A percentile compares a stretch with the other conserved stretches of the same genome.
Evolutionary conservation across 139 green algal genomes (phyloP).

Genomic region (Ettlia oleoabundans): DNA sequence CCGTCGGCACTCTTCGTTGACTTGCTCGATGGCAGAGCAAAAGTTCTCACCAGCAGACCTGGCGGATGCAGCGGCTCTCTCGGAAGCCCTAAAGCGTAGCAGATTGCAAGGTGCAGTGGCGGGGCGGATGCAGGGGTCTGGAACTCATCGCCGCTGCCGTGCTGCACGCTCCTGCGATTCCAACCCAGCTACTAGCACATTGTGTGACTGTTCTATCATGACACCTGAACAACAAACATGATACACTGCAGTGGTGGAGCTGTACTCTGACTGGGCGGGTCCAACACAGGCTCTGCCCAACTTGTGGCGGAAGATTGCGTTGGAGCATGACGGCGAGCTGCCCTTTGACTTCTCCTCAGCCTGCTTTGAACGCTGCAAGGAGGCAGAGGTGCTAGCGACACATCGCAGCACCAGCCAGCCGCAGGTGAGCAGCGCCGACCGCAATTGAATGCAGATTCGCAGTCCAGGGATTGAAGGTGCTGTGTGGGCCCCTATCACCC

Average conservation of each 20-base stretch:
- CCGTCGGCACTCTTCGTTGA: background rate
- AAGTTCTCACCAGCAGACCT: background rate
- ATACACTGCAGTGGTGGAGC: conserved; percentile 7
- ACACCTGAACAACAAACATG: no score
- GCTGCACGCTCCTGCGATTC: no score
- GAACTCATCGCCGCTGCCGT: no score
- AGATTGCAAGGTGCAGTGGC: conserved; percentile 21
- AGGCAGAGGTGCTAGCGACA: background rate
- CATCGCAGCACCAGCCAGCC: background rate
- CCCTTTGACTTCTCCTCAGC: background rate
- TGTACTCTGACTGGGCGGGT: conserved; percentile 3
- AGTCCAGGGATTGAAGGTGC: no score
- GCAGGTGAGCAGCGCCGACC: no score
- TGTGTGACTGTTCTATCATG: no score
- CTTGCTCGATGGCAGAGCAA: background rate
- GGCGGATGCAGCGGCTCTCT: background rate
- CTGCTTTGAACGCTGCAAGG: background rate
- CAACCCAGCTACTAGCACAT: background rate
- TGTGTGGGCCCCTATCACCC: no score
- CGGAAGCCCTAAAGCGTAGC: background rate
- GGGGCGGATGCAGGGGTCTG: no score
- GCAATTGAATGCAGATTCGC: no score
- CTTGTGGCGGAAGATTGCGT: conserved; percentile 9
- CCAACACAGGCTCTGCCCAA: background rate
- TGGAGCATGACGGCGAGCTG: background rate